A percentile compares a stretch with the other conserved stretches of the same genome.
phyloP scores from a whole-genome alignment of 1,284 basidiomycete genomes.

The Trametes versicolor region DNA sequence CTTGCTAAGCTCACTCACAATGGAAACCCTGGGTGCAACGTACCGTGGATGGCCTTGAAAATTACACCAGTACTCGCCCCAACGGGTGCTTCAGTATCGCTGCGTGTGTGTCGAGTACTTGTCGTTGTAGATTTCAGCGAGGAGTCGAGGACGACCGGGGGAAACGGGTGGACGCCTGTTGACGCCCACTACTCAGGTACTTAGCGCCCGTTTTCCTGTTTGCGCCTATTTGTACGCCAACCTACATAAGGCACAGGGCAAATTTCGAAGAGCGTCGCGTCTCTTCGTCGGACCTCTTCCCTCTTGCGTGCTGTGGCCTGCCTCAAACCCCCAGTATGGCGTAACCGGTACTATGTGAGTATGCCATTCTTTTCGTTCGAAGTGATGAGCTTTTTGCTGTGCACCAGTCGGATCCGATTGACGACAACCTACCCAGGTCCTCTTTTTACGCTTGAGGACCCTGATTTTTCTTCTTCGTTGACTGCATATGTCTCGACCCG shows the following conservation, averaged over 20 bases:
- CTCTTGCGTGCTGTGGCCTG: neutral
- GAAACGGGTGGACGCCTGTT: too few species aligned
- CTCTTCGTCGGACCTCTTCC: neutral
- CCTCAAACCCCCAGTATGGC: neutral
- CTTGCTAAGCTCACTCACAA: too few species aligned
- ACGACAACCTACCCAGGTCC: constrained; percentile 41
- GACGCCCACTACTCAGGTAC: neutral
- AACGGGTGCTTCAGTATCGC: too few species aligned
- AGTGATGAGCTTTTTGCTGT: constrained; percentile 46
- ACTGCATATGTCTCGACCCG: neutral
- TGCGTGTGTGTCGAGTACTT: too few species aligned
- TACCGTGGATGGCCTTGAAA: too few species aligned
- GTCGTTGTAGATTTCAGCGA: too few species aligned
- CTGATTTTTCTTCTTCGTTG: constrained; percentile 33
- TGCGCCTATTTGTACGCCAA: neutral
- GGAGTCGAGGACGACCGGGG: too few species aligned
- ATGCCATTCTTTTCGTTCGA: neutral
- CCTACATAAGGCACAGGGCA: constrained; percentile 6
- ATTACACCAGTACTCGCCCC: too few species aligned
- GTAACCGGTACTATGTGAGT: constrained; percentile 2
- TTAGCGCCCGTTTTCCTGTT: neutral
- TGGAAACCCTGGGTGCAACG: too few species aligned
- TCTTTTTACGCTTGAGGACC: constrained; percentile 44
- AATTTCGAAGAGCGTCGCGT: neutral
- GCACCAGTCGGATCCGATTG: constrained; percentile 44